Conservation (phyloP, 2,329 filamentous ascomycete species). For the Cladosporium halotolerans region DNA sequence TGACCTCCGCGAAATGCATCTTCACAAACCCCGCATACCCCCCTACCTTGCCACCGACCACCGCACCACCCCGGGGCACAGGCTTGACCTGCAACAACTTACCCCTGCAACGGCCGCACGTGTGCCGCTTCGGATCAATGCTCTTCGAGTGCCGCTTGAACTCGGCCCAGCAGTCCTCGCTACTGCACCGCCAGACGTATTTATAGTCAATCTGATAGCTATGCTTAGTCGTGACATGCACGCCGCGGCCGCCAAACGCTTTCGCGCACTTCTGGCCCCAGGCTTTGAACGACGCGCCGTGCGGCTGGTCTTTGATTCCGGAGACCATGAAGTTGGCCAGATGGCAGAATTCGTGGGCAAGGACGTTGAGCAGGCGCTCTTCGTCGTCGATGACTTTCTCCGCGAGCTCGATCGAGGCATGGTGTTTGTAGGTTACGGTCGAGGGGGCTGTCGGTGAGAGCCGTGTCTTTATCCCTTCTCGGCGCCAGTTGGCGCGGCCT, state of each 20-base stretch:
- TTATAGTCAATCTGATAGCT: slow-evolving; percentile 86
- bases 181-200: slow-evolving; percentile 74
- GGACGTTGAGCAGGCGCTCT: slow-evolving; percentile 72
- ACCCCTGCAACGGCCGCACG: slow-evolving; percentile 69
- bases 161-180: slow-evolving; percentile 55
- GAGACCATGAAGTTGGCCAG: slow-evolving; percentile 85
- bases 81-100: slow-evolving; percentile 72
- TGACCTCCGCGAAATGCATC: slow-evolving; percentile 59
- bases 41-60: slow-evolving; percentile 28
- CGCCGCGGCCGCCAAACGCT: slow-evolving; percentile 52
- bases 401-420: slow-evolving; percentile 78
- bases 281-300: slow-evolving; percentile 75
- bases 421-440: slow-evolving; percentile 31
- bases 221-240: slow-evolving; percentile 85
- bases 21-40: slow-evolving; percentile 59
- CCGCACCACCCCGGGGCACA: slow-evolving; percentile 47
- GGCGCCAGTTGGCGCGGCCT: slow-evolving; percentile 51
- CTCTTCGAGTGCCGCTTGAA: slow-evolving; percentile 83
- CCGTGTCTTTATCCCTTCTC: slow-evolving; percentile 36
- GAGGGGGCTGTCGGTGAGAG: slow-evolving; percentile 14
- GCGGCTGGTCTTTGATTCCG: slow-evolving; percentile 66
- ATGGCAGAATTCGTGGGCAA: slow-evolving; percentile 97
- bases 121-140: slow-evolving; percentile 64
- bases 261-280: slow-evolving; percentile 59
- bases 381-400: slow-evolving; percentile 79